phyloP scores from a whole-genome alignment of 2,329 filamentous ascomycete species.

The Curvularia sp. region DNA sequence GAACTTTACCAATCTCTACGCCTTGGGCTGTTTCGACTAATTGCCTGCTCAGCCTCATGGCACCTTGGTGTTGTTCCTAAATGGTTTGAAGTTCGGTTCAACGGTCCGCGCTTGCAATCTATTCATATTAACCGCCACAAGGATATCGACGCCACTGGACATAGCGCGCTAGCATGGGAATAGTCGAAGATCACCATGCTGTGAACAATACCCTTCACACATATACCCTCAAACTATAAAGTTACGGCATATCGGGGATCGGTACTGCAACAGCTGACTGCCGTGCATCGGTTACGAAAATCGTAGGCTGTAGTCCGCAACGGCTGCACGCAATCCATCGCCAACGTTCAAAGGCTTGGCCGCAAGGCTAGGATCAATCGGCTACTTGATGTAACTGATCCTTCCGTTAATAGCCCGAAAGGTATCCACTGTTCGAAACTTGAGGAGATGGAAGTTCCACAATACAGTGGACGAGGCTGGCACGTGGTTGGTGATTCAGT shows the following conservation, averaged over 20 bases:
- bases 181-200: conserved; percentile 4
- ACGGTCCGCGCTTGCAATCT: conserved; percentile 25
- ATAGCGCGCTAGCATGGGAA: conserved; percentile 6
- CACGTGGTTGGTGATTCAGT: conserved; percentile 9
- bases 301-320: background rate
- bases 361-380: background rate
- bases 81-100: conserved; percentile 17
- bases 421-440: conserved; percentile 8
- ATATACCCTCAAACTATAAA: background rate
- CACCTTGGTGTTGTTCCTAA: background rate
- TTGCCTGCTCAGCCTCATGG: conserved; percentile 5
- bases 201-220: conserved; percentile 1
- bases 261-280: conserved; percentile 6
- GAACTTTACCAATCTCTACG: background rate
- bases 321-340: background rate
- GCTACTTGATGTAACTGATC: background rate
- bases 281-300: background rate
- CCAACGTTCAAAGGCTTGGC: background rate
- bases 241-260: conserved; percentile 14
- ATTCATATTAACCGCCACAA: conserved; percentile 17
- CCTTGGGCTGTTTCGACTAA: conserved; percentile 8
- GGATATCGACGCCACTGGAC: conserved; percentile 10
- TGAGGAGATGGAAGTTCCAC: conserved; percentile 5
- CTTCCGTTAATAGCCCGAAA: conserved; percentile 2
- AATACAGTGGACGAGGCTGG: conserved; percentile 7